Evolutionary conservation across 495 filamentous ascomycete species (phyloP), one percentile per base, ranked within the genome.

Genomic region (Cudoniella acicularis): DNA sequence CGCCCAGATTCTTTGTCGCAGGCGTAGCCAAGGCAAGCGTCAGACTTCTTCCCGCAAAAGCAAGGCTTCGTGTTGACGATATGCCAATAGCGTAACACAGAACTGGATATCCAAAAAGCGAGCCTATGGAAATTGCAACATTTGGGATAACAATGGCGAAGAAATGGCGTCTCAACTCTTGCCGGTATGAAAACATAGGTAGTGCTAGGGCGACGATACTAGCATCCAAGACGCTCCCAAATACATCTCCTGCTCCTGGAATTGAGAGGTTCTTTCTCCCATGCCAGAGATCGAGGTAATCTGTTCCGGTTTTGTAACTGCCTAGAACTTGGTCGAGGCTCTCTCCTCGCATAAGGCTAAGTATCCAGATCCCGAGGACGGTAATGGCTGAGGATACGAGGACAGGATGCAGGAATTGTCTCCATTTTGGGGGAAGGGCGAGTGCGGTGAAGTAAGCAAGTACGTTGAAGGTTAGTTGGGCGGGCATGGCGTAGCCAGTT

Each of bases 201-300:
- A 83, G 66, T 4, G 80, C 79, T 8, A 84, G 73, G 1, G 79
- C 68, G 4, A 84, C 74, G 60, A 84, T 83, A 52, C 71, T 72
- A 0, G 77, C 77, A 66, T 84, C 77, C 2, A 83, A 69, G 17
- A 76, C 56, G 43, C 69, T 75, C 49, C 71, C 60, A 54, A 83
- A 73, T 40, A 83, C 56, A 55, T 83, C 78, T 16, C 77, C 79
- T 2, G 79, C 79, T 3, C 79, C 79, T 0, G 78, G 77, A 21
- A 63, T 49, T 2, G 56, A 58, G 13, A 60, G 62, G 6, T 61
- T 18, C 1, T 59, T 57, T 17, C 66, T 57, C 10, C 66, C 63
- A 21, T 62, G 11, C 73, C 74, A 79, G 43, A 83, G 71, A 47
- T 71, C 58, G 21, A 74, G 66, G 59, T 83, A 83, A 10, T 63